phyloP scores from a whole-genome alignment of 345 rosid genomes.

The Linum usitatissimum region DNA sequence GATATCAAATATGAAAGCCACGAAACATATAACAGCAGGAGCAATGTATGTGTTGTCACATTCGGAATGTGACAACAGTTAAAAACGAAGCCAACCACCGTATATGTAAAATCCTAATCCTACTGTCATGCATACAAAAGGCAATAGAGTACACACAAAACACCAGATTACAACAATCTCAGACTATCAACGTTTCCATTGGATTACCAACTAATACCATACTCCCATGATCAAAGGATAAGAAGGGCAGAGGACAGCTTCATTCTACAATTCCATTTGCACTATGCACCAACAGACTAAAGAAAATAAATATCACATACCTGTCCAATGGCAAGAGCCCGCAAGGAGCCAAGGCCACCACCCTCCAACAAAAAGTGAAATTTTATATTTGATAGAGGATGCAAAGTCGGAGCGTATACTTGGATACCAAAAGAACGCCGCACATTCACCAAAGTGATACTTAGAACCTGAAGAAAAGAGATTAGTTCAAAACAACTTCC shows the following conservation, averaged over 20 bases:
- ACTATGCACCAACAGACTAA: neutral
- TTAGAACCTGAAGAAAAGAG: slow-evolving; percentile 30
- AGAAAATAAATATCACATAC: slow-evolving; percentile 25
- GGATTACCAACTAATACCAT: too few species aligned
- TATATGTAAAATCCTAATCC: too few species aligned
- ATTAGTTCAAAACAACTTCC: slow-evolving; percentile 2
- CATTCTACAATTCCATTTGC: neutral
- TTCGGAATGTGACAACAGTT: too few species aligned
- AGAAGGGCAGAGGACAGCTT: neutral
- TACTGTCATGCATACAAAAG: too few species aligned
- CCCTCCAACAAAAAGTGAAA: slow-evolving; percentile 69
- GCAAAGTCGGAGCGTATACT: slow-evolving; percentile 49
- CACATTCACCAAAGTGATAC: slow-evolving; percentile 44
- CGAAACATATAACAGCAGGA: too few species aligned
- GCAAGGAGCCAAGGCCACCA: slow-evolving; percentile 56
- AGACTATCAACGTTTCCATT: too few species aligned
- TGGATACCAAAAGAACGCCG: slow-evolving; percentile 48
- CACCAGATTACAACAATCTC: too few species aligned
- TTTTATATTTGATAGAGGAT: slow-evolving; percentile 25
- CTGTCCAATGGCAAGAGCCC: slow-evolving; percentile 53
- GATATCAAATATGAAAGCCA: too few species aligned
- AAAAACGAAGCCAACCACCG: too few species aligned
- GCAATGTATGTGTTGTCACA: too few species aligned
- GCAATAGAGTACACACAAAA: too few species aligned
- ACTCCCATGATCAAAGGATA: too few species aligned